Evolutionary conservation across 1,139 yeast genomes (phyloP).

Genomic region (Chernovozyma sophiae-reginae): DNA sequence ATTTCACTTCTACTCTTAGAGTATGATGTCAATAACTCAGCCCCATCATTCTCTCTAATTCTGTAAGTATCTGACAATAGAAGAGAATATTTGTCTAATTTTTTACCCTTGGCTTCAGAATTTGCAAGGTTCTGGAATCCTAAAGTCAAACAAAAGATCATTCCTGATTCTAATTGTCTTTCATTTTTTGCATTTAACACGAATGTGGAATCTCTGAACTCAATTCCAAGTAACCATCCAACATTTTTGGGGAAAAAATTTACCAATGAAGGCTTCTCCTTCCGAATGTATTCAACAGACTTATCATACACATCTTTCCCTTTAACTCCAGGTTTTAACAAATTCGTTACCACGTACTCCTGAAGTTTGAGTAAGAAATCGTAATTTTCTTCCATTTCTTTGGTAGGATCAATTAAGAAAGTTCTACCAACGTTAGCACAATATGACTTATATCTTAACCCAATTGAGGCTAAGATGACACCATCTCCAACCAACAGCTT

Average conservation of each 20-base stretch:
- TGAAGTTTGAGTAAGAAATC: constrained; percentile 71
- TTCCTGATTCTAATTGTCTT: constrained; percentile 63
- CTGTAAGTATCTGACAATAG: constrained; percentile 81
- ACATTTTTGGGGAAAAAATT: constrained; percentile 69
- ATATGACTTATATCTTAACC: constrained; percentile 83
- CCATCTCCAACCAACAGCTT: constrained; percentile 70
- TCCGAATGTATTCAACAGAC: constrained; percentile 55
- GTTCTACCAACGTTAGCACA: constrained; percentile 89
- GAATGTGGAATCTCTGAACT: constrained; percentile 78
- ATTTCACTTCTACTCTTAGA: constrained; percentile 71
- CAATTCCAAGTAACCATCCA: constrained; percentile 91
- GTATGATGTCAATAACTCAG: constrained; percentile 67
- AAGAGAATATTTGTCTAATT: constrained; percentile 51
- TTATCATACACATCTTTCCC: constrained; percentile 67
- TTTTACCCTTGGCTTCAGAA: constrained; percentile 39
- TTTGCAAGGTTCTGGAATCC: constrained; percentile 63
- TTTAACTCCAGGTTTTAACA: constrained; percentile 63
- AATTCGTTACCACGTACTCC: constrained; percentile 47
- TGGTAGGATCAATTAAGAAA: constrained; percentile 84
- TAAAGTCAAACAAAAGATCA: constrained; percentile 69
- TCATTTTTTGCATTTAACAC: constrained; percentile 73
- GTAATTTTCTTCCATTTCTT: constrained; percentile 73
- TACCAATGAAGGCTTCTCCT: constrained; percentile 60
- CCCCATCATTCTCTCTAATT: constrained; percentile 53
- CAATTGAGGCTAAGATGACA: constrained; percentile 78